phyloP scores from a whole-genome alignment of 768 basidiomycete genomes.

The Rhizopogon vulgaris region DNA sequence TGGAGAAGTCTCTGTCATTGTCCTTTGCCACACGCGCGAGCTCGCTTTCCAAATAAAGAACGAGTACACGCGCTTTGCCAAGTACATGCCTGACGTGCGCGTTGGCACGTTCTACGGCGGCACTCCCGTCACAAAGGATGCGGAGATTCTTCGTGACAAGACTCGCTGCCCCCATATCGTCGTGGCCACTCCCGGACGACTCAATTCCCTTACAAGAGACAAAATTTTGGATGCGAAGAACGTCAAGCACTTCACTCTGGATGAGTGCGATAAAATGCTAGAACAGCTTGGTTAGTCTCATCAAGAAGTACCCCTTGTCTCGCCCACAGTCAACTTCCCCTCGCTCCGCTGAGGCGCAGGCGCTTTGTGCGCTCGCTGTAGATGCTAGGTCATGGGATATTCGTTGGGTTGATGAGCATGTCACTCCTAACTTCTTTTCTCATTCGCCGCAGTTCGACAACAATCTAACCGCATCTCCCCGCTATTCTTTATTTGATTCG shows the following conservation, averaged over 20 bases:
- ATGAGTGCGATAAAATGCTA: constrained; percentile 99
- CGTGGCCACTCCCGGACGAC: constrained; percentile 95
- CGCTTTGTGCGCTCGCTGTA: constrained; percentile 33
- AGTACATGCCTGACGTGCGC: constrained; percentile 99
- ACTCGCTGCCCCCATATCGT: constrained; percentile 97
- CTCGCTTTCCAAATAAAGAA: constrained; percentile 99
- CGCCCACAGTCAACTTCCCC: constrained; percentile 32
- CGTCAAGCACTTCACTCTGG: constrained; percentile 98
- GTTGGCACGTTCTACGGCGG: constrained; percentile 98
- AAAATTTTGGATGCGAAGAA: constrained; percentile 92
- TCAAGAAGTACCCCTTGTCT: constrained; percentile 32
- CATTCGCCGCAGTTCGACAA: constrained; percentile 43
- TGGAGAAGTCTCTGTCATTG: constrained; percentile 95
- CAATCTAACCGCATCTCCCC: constrained; percentile 56
- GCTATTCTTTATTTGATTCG: constrained; percentile 38
- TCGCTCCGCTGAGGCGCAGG: constrained; percentile 32
- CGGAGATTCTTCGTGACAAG: constrained; percentile 92
- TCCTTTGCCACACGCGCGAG: constrained; percentile 98
- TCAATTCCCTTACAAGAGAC: constrained; percentile 93
- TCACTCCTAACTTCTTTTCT: constrained; percentile 36
- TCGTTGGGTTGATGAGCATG: constrained; percentile 29
- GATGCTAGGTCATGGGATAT: constrained; percentile 31
- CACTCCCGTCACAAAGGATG: constrained; percentile 89
- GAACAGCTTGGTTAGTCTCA: constrained; percentile 99
- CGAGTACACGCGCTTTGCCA: constrained; percentile 97